phyloP scores from a whole-genome alignment of 2,329 filamentous ascomycete species.

The Neofusicoccum parvum region DNA sequence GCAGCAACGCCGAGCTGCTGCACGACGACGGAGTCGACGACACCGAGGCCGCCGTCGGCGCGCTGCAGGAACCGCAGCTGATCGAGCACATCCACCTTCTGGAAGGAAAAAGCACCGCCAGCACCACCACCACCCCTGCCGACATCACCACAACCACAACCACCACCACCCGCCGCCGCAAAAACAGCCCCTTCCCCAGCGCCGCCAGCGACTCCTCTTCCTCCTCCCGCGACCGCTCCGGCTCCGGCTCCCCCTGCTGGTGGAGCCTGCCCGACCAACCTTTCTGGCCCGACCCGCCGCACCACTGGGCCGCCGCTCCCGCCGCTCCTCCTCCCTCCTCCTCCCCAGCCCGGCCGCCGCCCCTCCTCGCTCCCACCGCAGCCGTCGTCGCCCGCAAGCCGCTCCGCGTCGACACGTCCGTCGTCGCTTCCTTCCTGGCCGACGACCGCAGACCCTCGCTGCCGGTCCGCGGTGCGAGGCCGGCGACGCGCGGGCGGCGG shows the following conservation, averaged over 20 bases:
- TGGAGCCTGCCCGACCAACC: constrained; percentile 19
- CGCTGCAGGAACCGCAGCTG: not conserved
- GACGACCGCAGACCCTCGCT: not conserved
- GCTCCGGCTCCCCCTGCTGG: constrained; percentile 14
- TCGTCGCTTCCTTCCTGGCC: not conserved
- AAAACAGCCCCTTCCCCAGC: not conserved
- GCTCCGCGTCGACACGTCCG: constrained; percentile 1
- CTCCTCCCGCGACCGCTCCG: not conserved
- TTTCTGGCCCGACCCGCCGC: constrained; percentile 8
- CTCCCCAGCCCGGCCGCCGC: not conserved
- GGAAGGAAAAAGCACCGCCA: not conserved
- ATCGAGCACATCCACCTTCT: constrained; percentile 6
- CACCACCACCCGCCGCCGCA: not conserved
- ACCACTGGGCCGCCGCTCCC: not conserved
- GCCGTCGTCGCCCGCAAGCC: not conserved
- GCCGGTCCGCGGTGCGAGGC: not conserved
- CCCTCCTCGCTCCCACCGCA: not conserved
- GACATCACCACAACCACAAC: not conserved
- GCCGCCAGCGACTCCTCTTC: not conserved
- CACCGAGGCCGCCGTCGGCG: too few species aligned
- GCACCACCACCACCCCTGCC: not conserved
- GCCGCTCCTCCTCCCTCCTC: not conserved
- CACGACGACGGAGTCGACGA: not conserved
- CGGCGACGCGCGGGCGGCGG: not conserved
- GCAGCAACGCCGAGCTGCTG: constrained; percentile 3